Percentiles rank a stretch among this genome's conserved stretches.
These are phyloP conservation scores for Trypanosoma mega DNA, from an alignment of 208 protist genomes.

Conservation along the genomic window DNA sequence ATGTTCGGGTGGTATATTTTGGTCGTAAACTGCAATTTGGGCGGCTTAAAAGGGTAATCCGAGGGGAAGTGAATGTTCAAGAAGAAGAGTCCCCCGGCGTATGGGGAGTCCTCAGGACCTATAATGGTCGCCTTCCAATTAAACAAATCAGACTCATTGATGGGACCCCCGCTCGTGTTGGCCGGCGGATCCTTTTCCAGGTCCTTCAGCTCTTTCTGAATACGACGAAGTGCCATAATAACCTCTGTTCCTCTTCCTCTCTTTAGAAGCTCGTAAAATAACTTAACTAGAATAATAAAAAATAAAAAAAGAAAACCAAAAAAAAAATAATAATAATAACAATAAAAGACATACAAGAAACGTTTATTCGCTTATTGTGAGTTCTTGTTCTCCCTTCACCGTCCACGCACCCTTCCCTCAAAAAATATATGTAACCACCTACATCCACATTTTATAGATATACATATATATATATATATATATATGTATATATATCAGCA, in stretches of 20 bases:
- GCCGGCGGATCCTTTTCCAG: slow-evolving; percentile 94
- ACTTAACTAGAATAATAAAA: neutral
- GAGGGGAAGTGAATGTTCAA: slow-evolving; percentile 98
- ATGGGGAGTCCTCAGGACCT: slow-evolving; percentile 96
- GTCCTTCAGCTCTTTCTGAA: slow-evolving; percentile 96
- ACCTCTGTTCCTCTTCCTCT: neutral
- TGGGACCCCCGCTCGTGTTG: slow-evolving; percentile 95
- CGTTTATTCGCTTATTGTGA: neutral
- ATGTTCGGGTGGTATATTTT: slow-evolving; percentile 98
- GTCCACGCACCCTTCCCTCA: no score
- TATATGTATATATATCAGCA: no score
- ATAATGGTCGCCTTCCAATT: slow-evolving; percentile 98
- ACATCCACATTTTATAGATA: no score
- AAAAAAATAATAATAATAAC: neutral
- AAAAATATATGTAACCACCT: no score
- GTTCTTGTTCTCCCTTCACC: neutral
- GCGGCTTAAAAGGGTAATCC: slow-evolving; percentile 97
- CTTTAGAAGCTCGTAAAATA: neutral
- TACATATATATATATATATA: neutral
- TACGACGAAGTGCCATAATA: slow-evolving; percentile 93
- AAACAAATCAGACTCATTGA: slow-evolving; percentile 94
- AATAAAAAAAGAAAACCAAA: slow-evolving; percentile 7
- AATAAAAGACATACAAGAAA: neutral
- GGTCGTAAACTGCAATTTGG: slow-evolving; percentile 93
- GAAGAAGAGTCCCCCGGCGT: slow-evolving; percentile 97